Evolutionary conservation across 1,284 basidiomycete species (phyloP).

Genomic region (Ustilago lituana): DNA sequence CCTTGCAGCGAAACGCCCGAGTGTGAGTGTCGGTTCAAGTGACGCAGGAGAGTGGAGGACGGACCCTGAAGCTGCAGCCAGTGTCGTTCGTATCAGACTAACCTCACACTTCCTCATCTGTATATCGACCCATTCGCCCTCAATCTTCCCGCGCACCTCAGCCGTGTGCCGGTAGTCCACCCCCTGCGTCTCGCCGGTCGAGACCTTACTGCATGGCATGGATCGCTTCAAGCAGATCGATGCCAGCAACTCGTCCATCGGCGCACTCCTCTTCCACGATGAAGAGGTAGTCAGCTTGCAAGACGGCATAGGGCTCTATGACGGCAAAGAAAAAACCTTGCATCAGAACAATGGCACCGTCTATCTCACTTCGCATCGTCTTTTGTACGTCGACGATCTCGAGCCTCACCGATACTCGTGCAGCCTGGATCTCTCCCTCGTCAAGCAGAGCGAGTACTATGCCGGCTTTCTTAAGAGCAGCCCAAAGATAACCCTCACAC

Average conservation of each 20-base stretch:
- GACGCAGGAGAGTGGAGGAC: constrained; percentile 4
- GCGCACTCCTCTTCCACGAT: constrained; percentile 50
- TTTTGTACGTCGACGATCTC: constrained; percentile 81
- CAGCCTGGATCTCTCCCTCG: constrained; percentile 73
- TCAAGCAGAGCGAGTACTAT: constrained; percentile 87
- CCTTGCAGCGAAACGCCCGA: background rate
- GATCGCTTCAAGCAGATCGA: constrained; percentile 59
- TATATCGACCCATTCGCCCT: background rate
- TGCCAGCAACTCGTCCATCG: constrained; percentile 56
- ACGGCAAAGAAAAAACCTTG: constrained; percentile 79
- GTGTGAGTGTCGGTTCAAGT: background rate
- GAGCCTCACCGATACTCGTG: constrained; percentile 68
- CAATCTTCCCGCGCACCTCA: too few species aligned
- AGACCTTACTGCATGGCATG: constrained; percentile 34
- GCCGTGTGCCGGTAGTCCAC: too few species aligned
- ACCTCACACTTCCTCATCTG: background rate
- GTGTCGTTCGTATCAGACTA: too few species aligned
- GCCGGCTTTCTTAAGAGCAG: constrained; percentile 90
- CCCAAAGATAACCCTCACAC: constrained; percentile 82
- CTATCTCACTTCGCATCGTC: constrained; percentile 83
- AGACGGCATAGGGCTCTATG: constrained; percentile 62
- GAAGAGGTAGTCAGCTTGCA: constrained; percentile 61
- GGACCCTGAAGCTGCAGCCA: constrained; percentile 5
- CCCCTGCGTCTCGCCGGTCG: background rate
- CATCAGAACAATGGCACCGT: constrained; percentile 78